Evolutionary conservation across 2,329 filamentous ascomycete species (phyloP), one percentile per base, ranked within the genome.

Genomic region (Stagonosporopsis cucurbitacearum): DNA sequence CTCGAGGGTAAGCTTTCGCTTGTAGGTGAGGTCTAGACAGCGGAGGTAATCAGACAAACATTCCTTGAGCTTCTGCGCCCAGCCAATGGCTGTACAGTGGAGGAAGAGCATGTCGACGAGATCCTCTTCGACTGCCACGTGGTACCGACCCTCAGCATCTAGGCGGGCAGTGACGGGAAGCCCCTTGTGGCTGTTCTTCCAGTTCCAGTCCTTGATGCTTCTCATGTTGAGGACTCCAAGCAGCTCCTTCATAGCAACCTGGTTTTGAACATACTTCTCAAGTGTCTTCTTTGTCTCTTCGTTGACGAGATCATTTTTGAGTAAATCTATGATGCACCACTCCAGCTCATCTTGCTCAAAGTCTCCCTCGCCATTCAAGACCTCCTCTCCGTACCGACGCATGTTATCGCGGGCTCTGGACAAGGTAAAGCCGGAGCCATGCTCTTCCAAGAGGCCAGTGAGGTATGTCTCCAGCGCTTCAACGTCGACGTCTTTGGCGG

Each of bases 301-400:
- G 5, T 78, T 79, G 20, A 86, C 70, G 1, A 83, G 65, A 36
- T 82, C 80, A 3, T 78, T 78, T 25, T 74, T 71, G 23, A 86
- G 67, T 17, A 86, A 70, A 2, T 82, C 80, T 12, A 75, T 70
- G 49, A 85, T 82, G 12, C 77, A 76, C 70, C 74, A 79, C 23
- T 75, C 70, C 6, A 87, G 72, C 8, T 72, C 66, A 0, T 74
- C 58, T 4, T 77, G 69, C 37, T 77, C 72, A 50, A 85, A 77
- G 53, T 78, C 57, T 6, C 54, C 45, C 5, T 47, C 39, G 1
- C 59, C 54, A 2, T 58, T 19, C 6, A 70, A 44, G 11, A 67
- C 1, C 15, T 62, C 56, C 0, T 63, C 44, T 4, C 60, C 68
- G 41, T 59, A 65, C 4, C 22, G 11, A 19, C 48, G 23, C 45